phyloP scores from a whole-genome alignment of 2,329 filamentous ascomycete species.

The Apiospora malaysiana region DNA sequence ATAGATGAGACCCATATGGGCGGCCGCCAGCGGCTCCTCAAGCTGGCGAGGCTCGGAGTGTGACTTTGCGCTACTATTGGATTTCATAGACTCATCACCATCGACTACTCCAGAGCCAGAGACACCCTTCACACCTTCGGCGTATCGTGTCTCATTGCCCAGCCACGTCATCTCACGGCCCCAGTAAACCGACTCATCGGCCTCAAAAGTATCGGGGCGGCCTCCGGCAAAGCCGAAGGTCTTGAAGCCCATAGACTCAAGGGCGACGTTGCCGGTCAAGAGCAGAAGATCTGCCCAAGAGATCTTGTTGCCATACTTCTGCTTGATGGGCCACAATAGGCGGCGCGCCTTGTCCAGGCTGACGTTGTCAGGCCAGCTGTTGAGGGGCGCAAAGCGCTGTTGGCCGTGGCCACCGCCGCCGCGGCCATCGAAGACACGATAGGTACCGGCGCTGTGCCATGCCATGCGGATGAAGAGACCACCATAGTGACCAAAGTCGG shows the following conservation, averaged over 20 bases:
- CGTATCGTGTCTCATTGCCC: slow-evolving; percentile 75
- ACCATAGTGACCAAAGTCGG: slow-evolving; percentile 81
- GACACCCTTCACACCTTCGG: slow-evolving; percentile 54
- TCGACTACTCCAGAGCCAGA: slow-evolving; percentile 40
- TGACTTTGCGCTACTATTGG: slow-evolving; percentile 15
- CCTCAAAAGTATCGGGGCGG: slow-evolving; percentile 74
- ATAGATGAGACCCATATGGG: slow-evolving; percentile 81
- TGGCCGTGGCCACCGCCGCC: slow-evolving; percentile 76
- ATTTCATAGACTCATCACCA: slow-evolving; percentile 36
- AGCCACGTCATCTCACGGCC: slow-evolving; percentile 75
- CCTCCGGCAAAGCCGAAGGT: slow-evolving; percentile 77
- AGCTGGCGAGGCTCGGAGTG: slow-evolving; percentile 62
- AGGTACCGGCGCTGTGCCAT: slow-evolving; percentile 81
- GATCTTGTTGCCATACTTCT: slow-evolving; percentile 83
- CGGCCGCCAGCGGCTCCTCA: slow-evolving; percentile 70
- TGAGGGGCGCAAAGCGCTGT: slow-evolving; percentile 80
- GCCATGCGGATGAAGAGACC: slow-evolving; percentile 81
- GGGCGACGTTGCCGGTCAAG: slow-evolving; percentile 77
- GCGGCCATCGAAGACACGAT: slow-evolving; percentile 76
- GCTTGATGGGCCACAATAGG: slow-evolving; percentile 81
- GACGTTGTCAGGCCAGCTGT: slow-evolving; percentile 83
- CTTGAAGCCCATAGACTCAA: slow-evolving; percentile 78
- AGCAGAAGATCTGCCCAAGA: slow-evolving; percentile 79
- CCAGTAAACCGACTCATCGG: slow-evolving; percentile 80
- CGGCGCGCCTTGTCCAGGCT: slow-evolving; percentile 81